Percentiles rank a stretch among this genome's conserved stretches.
phyloP scores from a whole-genome alignment of 2,329 filamentous ascomycete species.

The Graphium sp. region DNA sequence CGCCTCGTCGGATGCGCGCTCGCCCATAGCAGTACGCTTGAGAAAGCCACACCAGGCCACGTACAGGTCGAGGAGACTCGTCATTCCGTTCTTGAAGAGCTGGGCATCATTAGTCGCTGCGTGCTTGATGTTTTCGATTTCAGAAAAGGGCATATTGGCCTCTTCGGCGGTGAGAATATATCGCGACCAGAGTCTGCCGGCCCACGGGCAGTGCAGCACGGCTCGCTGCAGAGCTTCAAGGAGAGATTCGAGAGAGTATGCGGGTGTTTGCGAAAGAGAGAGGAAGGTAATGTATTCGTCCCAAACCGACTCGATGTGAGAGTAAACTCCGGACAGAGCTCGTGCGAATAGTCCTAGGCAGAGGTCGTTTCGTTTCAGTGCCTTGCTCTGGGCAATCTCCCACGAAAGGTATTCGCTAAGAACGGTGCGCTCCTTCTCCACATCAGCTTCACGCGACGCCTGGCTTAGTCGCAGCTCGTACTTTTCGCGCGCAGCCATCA shows the following conservation, averaged over 20 bases:
- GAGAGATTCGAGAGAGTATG: constrained; percentile 18
- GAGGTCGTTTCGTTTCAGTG: constrained; percentile 28
- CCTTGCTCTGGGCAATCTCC: constrained; percentile 47
- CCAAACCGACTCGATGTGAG: constrained; percentile 63
- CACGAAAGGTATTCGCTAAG: constrained; percentile 65
- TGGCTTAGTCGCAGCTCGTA: constrained; percentile 50
- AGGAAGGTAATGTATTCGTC: constrained; percentile 69
- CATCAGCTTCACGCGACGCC: constrained; percentile 37
- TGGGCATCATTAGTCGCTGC: constrained; percentile 74
- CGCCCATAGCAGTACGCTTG: constrained; percentile 65
- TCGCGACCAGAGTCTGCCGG: constrained; percentile 77
- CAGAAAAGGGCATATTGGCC: constrained; percentile 56
- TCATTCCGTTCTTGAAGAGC: constrained; percentile 71
- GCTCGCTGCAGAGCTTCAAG: constrained; percentile 65
- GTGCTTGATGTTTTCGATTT: constrained; percentile 83
- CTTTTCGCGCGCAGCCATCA: constrained; percentile 41
- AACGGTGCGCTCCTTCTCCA: constrained; percentile 30
- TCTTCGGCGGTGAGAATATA: constrained; percentile 76
- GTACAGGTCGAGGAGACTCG: constrained; percentile 80
- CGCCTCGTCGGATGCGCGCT: constrained; percentile 62
- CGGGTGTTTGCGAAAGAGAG: constrained; percentile 25
- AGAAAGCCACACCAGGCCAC: constrained; percentile 91
- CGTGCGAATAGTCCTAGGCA: constrained; percentile 60
- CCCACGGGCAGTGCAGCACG: constrained; percentile 85
- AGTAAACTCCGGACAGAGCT: constrained; percentile 52